These are phyloP conservation scores for Boletus reticulatus DNA, from an alignment of 768 basidiomycete genomes.

Conservation along the genomic window DNA sequence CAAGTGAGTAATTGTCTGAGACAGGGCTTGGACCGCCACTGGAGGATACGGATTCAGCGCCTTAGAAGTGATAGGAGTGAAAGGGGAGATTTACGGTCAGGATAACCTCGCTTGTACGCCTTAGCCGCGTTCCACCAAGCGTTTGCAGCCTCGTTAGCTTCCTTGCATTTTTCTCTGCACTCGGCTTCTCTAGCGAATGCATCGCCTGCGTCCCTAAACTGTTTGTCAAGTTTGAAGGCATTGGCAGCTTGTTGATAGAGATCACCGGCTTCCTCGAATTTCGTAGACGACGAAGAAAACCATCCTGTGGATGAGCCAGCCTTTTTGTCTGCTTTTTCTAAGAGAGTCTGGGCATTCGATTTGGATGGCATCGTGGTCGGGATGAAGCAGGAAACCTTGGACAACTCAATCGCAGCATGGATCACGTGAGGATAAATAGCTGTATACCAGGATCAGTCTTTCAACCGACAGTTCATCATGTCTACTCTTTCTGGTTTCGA, in stretches of 20 bases:
- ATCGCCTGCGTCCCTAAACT: constrained; percentile 90
- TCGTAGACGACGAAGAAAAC: constrained; percentile 82
- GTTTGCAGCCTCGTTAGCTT: constrained; percentile 92
- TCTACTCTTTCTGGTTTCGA: constrained; percentile 33
- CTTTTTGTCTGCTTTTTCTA: constrained; percentile 94
- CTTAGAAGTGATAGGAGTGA: background rate
- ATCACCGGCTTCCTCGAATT: constrained; percentile 95
- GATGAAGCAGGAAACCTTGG: background rate
- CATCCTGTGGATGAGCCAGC: constrained; percentile 78
- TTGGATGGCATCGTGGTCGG: constrained; percentile 59
- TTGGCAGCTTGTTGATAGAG: constrained; percentile 94
- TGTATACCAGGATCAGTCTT: background rate
- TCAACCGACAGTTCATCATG: constrained; percentile 26
- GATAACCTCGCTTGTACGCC: constrained; percentile 87
- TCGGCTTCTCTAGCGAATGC: constrained; percentile 93
- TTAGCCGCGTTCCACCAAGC: constrained; percentile 99
- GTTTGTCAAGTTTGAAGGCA: constrained; percentile 87
- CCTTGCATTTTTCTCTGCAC: constrained; percentile 85
- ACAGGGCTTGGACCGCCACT: constrained; percentile 90
- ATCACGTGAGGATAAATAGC: constrained; percentile 16
- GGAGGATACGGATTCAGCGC: constrained; percentile 13
- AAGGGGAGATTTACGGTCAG: constrained; percentile 61
- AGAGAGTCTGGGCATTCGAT: constrained; percentile 69
- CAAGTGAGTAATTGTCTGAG: constrained; percentile 80
- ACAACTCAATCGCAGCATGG: background rate